Evolutionary conservation across 441 rosid genomes (phyloP).

Genomic region (Croton laevigatus): DNA sequence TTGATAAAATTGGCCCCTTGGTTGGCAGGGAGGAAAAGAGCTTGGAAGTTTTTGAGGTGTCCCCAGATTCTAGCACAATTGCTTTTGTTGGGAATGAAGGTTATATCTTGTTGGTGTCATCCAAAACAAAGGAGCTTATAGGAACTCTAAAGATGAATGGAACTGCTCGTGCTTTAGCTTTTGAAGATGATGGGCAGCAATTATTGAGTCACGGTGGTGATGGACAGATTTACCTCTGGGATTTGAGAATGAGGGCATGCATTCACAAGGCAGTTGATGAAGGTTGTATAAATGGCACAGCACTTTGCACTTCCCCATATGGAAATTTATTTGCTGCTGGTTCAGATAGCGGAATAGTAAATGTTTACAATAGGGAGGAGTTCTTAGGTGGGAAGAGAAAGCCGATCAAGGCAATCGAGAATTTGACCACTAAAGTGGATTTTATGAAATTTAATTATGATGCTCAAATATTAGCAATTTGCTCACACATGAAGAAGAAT

Average conservation of each 20-base stretch:
- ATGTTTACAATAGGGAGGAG: constrained; percentile 69
- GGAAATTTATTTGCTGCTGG: constrained; percentile 77
- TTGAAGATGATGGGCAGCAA: constrained; percentile 62
- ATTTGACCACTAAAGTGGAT: constrained; percentile 73
- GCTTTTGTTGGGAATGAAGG: constrained; percentile 91
- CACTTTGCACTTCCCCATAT: constrained; percentile 55
- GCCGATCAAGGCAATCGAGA: constrained; percentile 76
- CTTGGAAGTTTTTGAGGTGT: constrained; percentile 81
- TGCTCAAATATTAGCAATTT: constrained; percentile 77
- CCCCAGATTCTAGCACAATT: constrained; percentile 68
- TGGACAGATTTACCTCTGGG: constrained; percentile 87
- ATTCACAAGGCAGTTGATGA: constrained; percentile 79
- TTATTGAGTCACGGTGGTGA: constrained; percentile 87
- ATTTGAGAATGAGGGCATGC: constrained; percentile 75
- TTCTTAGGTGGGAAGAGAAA: constrained; percentile 82
- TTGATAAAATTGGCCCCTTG: constrained; percentile 80
- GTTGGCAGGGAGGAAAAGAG: constrained; percentile 96
- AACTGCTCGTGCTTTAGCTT: constrained; percentile 64
- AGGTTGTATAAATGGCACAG: constrained; percentile 72
- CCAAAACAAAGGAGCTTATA: constrained; percentile 76
- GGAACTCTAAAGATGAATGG: constrained; percentile 96
- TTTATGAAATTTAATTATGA: constrained; percentile 77
- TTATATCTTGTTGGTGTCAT: constrained; percentile 69
- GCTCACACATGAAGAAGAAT: constrained; percentile 74
- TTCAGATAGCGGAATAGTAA: constrained; percentile 80